Evolutionary conservation across 768 basidiomycete genomes (phyloP).

Genomic region (Lactifluus pinguis): DNA sequence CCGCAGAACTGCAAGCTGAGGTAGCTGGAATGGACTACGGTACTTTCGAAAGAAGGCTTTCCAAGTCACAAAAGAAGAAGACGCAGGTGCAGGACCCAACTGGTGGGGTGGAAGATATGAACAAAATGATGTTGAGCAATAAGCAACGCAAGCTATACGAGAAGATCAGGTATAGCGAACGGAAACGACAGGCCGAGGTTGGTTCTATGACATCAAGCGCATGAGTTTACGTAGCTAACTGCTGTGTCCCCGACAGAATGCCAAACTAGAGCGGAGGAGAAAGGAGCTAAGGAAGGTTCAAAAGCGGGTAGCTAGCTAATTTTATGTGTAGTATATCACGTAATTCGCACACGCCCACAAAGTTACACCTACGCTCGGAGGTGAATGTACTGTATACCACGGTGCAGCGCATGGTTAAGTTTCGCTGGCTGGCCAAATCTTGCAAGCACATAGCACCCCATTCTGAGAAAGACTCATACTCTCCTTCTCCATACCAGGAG

Average conservation of each 20-base stretch:
- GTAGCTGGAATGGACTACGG: constrained; percentile 74
- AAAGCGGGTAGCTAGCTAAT: constrained; percentile 18
- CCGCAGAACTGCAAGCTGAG: constrained; percentile 90
- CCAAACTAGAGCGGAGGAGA: constrained; percentile 50
- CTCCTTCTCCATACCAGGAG: constrained; percentile 1
- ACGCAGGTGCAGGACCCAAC: constrained; percentile 25
- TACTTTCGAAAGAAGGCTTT: constrained; percentile 68
- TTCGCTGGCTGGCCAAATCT: constrained; percentile 13
- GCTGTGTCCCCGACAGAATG: constrained; percentile 36
- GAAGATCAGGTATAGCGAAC: constrained; percentile 82
- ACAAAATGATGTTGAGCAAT: constrained; percentile 97
- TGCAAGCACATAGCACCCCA: neutral
- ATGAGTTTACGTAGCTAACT: constrained; percentile 11
- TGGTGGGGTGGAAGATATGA: constrained; percentile 68
- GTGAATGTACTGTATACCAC: neutral
- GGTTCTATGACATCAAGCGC: constrained; percentile 23
- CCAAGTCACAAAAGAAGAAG: constrained; percentile 43
- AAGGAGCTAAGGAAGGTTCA: constrained; percentile 40
- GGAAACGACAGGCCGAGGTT: constrained; percentile 73
- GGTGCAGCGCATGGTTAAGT: constrained; percentile 12
- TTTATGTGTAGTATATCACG: neutral
- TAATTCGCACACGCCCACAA: neutral
- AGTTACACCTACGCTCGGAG: neutral
- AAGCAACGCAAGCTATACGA: constrained; percentile 90
- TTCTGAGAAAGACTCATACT: neutral